Evolutionary conservation across 2,329 filamentous ascomycete species (phyloP).

Genomic region (Aspergillus candidus): DNA sequence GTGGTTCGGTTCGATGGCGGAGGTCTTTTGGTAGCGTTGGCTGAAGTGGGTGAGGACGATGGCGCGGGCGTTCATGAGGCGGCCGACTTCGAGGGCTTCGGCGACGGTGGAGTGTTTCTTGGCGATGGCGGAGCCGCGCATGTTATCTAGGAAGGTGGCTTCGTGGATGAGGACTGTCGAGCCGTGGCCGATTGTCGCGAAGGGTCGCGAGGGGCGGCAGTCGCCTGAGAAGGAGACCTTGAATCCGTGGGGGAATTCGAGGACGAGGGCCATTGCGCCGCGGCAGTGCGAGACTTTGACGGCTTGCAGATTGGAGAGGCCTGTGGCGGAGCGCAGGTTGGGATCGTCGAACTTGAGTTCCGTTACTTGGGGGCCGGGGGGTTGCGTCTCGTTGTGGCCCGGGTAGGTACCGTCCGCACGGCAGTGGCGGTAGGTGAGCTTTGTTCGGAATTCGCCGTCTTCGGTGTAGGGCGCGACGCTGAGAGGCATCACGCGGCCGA

Average conservation of each 20-base stretch:
- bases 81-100: constrained; percentile 75
- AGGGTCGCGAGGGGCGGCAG: constrained; percentile 69
- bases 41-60: constrained; percentile 91
- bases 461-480: constrained; percentile 27
- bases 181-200: constrained; percentile 64
- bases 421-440: constrained; percentile 26
- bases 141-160: constrained; percentile 89
- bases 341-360: constrained; percentile 26
- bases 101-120: constrained; percentile 89
- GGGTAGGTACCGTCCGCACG: constrained; percentile 23
- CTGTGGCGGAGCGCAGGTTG: constrained; percentile 47
- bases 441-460: constrained; percentile 16
- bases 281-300: constrained; percentile 71
- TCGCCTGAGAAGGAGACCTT: constrained; percentile 92
- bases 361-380: constrained; percentile 13
- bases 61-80: constrained; percentile 69
- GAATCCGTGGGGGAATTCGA: constrained; percentile 73
- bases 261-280: constrained; percentile 66
- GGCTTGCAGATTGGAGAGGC: constrained; percentile 61
- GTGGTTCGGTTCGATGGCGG: constrained; percentile 40
- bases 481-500: constrained; percentile 50
- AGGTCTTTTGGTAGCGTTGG: constrained; percentile 78
- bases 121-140: constrained; percentile 66
- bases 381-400: constrained; percentile 6
- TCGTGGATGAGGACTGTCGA: constrained; percentile 88